A percentile compares a stretch with the other conserved stretches of the same genome.
Evolutionary conservation across 768 basidiomycete genomes (phyloP).

Genomic region (Lactarius hengduanensis): DNA sequence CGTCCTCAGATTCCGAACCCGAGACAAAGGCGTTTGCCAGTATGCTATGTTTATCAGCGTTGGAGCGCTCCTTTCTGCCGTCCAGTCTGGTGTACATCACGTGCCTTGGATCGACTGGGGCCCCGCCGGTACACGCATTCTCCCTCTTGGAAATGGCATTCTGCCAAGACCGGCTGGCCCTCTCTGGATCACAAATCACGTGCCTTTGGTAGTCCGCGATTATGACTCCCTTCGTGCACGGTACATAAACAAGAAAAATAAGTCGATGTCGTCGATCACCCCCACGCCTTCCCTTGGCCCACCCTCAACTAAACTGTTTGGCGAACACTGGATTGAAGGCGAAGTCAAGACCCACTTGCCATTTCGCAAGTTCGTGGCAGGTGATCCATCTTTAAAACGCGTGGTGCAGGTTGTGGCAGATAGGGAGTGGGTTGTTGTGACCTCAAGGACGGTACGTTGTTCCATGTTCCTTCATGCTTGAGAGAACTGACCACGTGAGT

Average conservation of each 20-base stretch:
- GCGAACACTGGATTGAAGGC: constrained; percentile 8
- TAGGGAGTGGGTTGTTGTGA: constrained; percentile 20
- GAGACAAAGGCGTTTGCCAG: not conserved
- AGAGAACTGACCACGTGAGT: not conserved
- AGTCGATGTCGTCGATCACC: not conserved
- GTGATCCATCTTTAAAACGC: not conserved
- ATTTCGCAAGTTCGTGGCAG: constrained; percentile 16
- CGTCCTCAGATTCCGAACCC: not conserved
- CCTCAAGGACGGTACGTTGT: constrained; percentile 11
- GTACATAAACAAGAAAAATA: not conserved
- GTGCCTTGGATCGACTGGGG: constrained; percentile 17
- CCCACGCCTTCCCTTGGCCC: not conserved
- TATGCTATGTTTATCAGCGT: constrained; percentile 13
- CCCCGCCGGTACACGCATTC: constrained; percentile 14
- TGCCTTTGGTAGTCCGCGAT: constrained; percentile 17
- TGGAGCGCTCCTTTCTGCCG: not conserved
- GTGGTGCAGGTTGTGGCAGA: constrained; percentile 7
- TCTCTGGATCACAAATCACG: constrained; percentile 10
- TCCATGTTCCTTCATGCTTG: not conserved
- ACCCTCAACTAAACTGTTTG: not conserved
- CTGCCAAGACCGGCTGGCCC: constrained; percentile 12
- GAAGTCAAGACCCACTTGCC: constrained; percentile 10
- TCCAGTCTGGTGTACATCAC: not conserved
- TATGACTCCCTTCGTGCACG: constrained; percentile 9
- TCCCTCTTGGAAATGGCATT: not conserved